These are phyloP conservation scores for Trypanosomatidae sp. DNA, from an alignment of 208 protist genomes.

Conservation along the genomic window DNA sequence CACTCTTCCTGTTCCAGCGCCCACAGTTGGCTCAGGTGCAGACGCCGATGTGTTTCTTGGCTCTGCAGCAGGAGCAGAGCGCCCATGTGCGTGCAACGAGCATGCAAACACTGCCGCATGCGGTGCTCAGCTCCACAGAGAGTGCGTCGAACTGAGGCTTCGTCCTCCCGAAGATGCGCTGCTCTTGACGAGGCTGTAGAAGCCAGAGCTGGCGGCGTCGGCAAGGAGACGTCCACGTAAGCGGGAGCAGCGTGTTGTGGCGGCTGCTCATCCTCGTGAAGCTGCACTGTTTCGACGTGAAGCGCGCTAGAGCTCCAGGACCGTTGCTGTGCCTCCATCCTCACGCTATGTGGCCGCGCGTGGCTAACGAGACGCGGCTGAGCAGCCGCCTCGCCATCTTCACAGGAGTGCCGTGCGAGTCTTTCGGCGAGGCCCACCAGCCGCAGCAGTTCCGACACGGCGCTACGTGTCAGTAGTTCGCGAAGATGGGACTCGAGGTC, in stretches of 20 bases:
- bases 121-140: background rate
- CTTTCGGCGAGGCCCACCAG: constrained; percentile 3
- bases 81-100: background rate
- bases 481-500: constrained; percentile 13
- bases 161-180: background rate
- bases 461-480: constrained; percentile 5
- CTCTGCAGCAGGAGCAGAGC: background rate
- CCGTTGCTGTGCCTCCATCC: constrained; percentile 1
- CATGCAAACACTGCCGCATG: background rate
- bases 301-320: background rate
- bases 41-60: constrained; percentile 3
- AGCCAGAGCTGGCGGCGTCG: background rate
- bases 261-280: background rate
- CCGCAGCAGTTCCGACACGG: constrained; percentile 14
- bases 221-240: background rate
- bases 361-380: background rate
- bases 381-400: background rate
- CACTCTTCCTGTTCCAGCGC: constrained; percentile 12
- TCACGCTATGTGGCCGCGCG: background rate
- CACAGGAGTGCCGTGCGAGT: constrained; percentile 6
- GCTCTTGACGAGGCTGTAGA: background rate
- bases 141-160: background rate
- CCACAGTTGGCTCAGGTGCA: background rate
- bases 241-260: background rate
- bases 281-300: background rate